Conservation (phyloP, 768 basidiomycete species). For the Pleurotus cornucopiae region DNA sequence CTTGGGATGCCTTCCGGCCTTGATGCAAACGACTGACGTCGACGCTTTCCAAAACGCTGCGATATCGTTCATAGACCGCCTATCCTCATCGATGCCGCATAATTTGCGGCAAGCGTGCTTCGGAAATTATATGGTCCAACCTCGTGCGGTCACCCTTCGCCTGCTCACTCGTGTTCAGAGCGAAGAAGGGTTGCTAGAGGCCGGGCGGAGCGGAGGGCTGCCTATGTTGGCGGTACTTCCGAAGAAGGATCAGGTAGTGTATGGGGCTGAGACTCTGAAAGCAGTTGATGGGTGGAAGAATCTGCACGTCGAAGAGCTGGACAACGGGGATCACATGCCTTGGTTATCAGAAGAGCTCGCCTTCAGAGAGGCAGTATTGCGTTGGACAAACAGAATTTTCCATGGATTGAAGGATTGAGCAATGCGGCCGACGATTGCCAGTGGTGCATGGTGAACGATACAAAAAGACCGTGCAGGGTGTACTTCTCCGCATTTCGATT, state of each 20-base stretch:
- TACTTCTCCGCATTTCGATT: too few species aligned
- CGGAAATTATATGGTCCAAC: conserved; percentile 21
- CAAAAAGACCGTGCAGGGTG: too few species aligned
- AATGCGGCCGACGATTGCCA: too few species aligned
- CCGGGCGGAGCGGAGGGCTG: conserved; percentile 17
- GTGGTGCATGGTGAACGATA: too few species aligned
- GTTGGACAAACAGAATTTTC: neutral
- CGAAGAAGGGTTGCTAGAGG: conserved; percentile 16
- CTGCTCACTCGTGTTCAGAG: conserved; percentile 22
- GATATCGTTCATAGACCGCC: conserved; percentile 14
- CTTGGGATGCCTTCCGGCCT: conserved; percentile 13
- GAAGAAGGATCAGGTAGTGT: conserved; percentile 20
- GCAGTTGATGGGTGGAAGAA: conserved; percentile 21
- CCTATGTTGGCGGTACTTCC: conserved; percentile 23
- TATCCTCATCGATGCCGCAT: conserved; percentile 4
- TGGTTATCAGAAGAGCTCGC: conserved; percentile 15
- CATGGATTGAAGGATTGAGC: too few species aligned
- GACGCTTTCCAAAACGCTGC: conserved; percentile 19
- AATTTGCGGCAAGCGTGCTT: conserved; percentile 14
- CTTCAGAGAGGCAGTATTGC: neutral
- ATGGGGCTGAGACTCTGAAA: conserved; percentile 17
- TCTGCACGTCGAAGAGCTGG: conserved; percentile 18
- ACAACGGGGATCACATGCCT: conserved; percentile 24
- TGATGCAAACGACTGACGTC: conserved; percentile 18
- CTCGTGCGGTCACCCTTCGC: conserved; percentile 16